Percentiles rank a stretch among this genome's conserved stretches.
phyloP scores from a whole-genome alignment of 2,329 filamentous ascomycete genomes.

The Paecilomyces dactylethromorphus region DNA sequence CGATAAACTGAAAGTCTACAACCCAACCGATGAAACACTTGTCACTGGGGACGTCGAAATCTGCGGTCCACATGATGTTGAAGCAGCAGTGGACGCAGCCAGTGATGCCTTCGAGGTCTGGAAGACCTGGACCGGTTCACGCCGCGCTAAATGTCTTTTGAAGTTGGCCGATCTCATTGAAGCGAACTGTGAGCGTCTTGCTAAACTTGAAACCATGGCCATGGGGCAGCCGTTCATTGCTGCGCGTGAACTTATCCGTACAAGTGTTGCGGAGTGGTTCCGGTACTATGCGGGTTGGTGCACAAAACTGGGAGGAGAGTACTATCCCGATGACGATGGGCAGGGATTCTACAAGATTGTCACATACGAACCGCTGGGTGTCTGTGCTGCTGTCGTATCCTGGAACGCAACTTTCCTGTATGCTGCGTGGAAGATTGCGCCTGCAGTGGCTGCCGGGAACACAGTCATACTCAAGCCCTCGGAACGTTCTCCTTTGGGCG shows the following conservation, averaged over 20 bases:
- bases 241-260: slow-evolving; percentile 1
- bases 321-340: slow-evolving; percentile 7
- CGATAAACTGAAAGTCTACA: background rate
- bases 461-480: background rate
- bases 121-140: slow-evolving; percentile 6
- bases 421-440: background rate
- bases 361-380: slow-evolving; percentile 14
- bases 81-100: slow-evolving; percentile 1
- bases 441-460: background rate
- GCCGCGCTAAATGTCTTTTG: slow-evolving; percentile 6
- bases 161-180: slow-evolving; percentile 7
- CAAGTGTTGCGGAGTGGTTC: background rate
- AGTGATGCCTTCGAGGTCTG: slow-evolving; percentile 6
- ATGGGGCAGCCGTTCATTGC: slow-evolving; percentile 10
- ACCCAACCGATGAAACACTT: slow-evolving; percentile 2
- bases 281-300: slow-evolving; percentile 6
- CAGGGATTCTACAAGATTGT: slow-evolving; percentile 3
- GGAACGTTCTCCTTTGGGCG: background rate
- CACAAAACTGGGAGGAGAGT: slow-evolving; percentile 7
- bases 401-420: slow-evolving; percentile 8
- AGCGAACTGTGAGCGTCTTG: slow-evolving; percentile 3
- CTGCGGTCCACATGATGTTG: slow-evolving; percentile 1
- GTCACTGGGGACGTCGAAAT: slow-evolving; percentile 1
- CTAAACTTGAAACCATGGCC: slow-evolving; percentile 9
- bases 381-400: slow-evolving; percentile 1